Conservation (phyloP, 768 basidiomycete species). For the Pleurotus salmoneostramineus region DNA sequence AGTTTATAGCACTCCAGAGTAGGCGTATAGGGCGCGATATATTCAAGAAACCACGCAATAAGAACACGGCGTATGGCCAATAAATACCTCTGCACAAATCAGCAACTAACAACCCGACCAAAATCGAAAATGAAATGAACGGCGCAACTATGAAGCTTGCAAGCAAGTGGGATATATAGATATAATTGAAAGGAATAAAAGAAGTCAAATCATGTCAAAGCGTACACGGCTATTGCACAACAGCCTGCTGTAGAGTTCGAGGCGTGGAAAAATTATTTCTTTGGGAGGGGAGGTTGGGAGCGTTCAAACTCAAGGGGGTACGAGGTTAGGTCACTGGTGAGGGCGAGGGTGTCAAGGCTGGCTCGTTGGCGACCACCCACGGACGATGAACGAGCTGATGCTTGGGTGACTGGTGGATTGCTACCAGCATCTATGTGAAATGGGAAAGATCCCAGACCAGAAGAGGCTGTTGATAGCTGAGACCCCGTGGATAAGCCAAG, state of each 20-base stretch:
- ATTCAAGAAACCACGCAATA: slow-evolving; percentile 6
- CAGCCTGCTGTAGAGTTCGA: background rate
- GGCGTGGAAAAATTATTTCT: background rate
- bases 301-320: slow-evolving; percentile 74
- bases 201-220: background rate
- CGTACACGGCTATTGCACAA: slow-evolving; percentile 6
- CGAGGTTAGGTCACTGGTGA: slow-evolving; percentile 80
- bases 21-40: background rate
- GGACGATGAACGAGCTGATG: slow-evolving; percentile 17
- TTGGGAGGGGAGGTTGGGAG: background rate
- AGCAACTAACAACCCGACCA: background rate
- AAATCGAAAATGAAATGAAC: background rate
- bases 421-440: slow-evolving; percentile 78
- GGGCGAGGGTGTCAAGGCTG: slow-evolving; percentile 79
- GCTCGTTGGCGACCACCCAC: slow-evolving; percentile 59
- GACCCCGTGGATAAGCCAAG: slow-evolving; percentile 75
- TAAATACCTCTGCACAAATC: background rate
- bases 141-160: slow-evolving; percentile 1
- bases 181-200: background rate
- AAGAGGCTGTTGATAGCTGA: slow-evolving; percentile 73
- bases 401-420: slow-evolving; percentile 23
- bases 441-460: slow-evolving; percentile 80
- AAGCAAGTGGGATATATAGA: slow-evolving; percentile 9
- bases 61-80: background rate
- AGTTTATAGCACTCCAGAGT: background rate